phyloP scores from a whole-genome alignment of 1,284 basidiomycete genomes.

The Cryptococcus sp. region DNA sequence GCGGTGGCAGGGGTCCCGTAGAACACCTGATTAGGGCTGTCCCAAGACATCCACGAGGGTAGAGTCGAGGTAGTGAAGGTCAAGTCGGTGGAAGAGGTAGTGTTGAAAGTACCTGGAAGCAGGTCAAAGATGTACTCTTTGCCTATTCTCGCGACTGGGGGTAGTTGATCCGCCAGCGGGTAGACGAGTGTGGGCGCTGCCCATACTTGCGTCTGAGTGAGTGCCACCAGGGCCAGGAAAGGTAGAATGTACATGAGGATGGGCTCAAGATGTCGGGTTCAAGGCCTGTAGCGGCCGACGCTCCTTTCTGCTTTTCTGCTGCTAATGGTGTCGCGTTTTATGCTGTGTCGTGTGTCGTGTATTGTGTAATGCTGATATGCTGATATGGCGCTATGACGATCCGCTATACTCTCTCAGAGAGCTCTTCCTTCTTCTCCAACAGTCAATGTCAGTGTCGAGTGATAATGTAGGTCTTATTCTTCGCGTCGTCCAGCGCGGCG shows the following conservation, averaged over 20 bases:
- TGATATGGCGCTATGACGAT: background rate
- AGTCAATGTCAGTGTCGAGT: constrained; percentile 9
- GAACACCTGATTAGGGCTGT: constrained; percentile 37
- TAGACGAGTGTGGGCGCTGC: constrained; percentile 51
- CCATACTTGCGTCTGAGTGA: background rate
- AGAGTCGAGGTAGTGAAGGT: constrained; percentile 52
- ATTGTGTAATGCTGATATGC: background rate
- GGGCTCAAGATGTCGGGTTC: background rate
- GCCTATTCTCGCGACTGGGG: constrained; percentile 53
- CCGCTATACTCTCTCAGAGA: constrained; percentile 19
- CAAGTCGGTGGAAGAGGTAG: constrained; percentile 45
- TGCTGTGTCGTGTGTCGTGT: background rate
- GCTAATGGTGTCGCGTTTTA: background rate
- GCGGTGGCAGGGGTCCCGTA: constrained; percentile 38
- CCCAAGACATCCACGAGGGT: constrained; percentile 56
- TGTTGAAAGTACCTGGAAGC: constrained; percentile 21
- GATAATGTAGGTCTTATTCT: background rate
- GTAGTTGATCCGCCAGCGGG: constrained; percentile 51
- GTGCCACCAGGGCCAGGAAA: constrained; percentile 12
- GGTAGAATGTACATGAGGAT: constrained; percentile 13
- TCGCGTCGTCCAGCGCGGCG: background rate
- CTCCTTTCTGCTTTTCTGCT: background rate
- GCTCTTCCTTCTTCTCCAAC: constrained; percentile 5
- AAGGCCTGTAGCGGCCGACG: constrained; percentile 1
- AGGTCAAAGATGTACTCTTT: constrained; percentile 46